Base-by-base conservation (phyloP, 371 early-diverging fungal genomes). In the Saksenaea vasiformis region DNA sequence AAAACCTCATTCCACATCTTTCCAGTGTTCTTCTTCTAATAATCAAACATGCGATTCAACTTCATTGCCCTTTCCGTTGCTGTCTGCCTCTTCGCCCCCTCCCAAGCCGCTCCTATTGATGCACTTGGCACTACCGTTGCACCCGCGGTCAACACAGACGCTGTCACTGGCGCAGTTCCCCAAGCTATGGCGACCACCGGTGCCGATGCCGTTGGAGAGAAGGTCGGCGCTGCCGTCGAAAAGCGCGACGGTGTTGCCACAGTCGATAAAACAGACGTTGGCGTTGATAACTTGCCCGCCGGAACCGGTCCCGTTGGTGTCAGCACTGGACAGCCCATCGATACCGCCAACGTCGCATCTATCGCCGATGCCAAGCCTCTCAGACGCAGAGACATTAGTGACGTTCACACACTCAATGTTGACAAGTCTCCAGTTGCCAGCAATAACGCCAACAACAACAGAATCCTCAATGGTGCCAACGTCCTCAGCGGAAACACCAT, bases 11-110 rank as follows among this genome's bases (percentile, higher is more conserved):
- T 37, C 38, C n/a, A 22, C 22, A 47, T 10, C 51, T 22, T 47
- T 22, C 11, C 22, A n/a, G 17, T 47, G 7, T 22, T 47, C n/a
- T 47, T 47, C 7, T 22, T 17, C 51, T 47, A 10, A 17, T 22
- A 47, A 15, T 22, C 10, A 19, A 54, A 28, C 22, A 65, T 65
- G 65, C 65, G 60, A n/a, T 65, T 54, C 60, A 54, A 54, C 22
- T 27, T 55, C 41, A 59, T 65, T 35, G 34, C 60, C 15, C 27
- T 65, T 9, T 59, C 65, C 41, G 60, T 55, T n/a, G 65, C 65
- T 19, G 56, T 44, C 54, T 44, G 43, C 34, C 34, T 56, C 35
- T 19, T 65, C 34, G 64, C 58, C 27, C 26, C 54, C 54, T 14
- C 53, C 10, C 41, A 65, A 28, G 65, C 60, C 11, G 65, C 65